These are phyloP conservation scores for Puccinellia tenuiflora DNA, from an alignment of 176 grass and related monocot species.

Conservation along the genomic window DNA sequence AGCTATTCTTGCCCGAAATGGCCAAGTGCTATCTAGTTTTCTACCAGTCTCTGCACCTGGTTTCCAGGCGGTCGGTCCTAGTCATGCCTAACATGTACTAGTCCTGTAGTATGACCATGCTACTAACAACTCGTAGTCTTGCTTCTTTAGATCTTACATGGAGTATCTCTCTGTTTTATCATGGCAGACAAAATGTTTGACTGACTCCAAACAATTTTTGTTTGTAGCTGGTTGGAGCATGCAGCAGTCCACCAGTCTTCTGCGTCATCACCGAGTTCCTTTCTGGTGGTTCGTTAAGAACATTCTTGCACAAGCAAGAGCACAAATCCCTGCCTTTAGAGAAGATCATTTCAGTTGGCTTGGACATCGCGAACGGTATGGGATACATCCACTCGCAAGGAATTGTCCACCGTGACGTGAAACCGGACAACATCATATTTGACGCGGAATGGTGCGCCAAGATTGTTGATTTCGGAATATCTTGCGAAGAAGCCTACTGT, in stretches of 20 bases:
- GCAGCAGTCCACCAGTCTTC: conserved; percentile 61
- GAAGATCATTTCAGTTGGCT: conserved; percentile 57
- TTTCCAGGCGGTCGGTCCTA: background rate
- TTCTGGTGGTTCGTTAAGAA: conserved; percentile 65
- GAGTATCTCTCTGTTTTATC: background rate
- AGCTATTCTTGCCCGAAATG: background rate
- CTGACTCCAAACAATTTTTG: background rate
- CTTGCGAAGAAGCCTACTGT: conserved; percentile 74
- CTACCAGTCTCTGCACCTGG: background rate
- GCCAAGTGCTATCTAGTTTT: background rate
- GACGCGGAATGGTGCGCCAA: conserved; percentile 51
- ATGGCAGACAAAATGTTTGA: background rate
- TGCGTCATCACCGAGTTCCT: conserved; percentile 86
- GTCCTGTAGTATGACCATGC: background rate
- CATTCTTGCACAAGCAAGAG: conserved; percentile 82
- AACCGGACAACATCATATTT: conserved; percentile 93
- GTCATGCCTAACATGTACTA: conserved; percentile 5
- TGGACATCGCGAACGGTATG: conserved; percentile 76
- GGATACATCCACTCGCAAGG: conserved; percentile 84
- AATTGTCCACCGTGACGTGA: conserved; percentile 88
- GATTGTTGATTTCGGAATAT: conserved; percentile 92
- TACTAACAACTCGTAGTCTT: background rate
- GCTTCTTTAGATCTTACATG: background rate
- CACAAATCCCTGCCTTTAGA: conserved; percentile 60
- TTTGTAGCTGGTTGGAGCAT: conserved; percentile 71